Percentiles rank a stretch among this genome's conserved stretches.
phyloP scores from a whole-genome alignment of 441 rosid species.

The Adansonia gregorii region DNA sequence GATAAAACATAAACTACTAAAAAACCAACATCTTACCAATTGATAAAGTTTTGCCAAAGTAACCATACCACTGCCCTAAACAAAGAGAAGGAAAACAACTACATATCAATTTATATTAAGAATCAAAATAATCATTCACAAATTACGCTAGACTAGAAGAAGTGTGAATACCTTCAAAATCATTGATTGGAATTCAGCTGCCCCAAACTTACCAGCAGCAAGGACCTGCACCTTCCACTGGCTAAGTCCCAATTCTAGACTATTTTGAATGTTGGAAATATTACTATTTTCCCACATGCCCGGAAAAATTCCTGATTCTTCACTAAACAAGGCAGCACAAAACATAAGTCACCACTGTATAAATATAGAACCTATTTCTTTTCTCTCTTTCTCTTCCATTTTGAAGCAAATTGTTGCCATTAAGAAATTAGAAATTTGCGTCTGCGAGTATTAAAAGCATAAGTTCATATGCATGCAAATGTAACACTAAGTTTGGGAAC shows the following conservation, averaged over 20 bases:
- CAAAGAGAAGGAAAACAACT: constrained; percentile 19
- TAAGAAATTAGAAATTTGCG: neutral
- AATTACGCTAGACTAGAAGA: constrained; percentile 5
- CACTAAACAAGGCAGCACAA: constrained; percentile 50
- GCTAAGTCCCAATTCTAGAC: constrained; percentile 72
- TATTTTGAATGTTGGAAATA: constrained; percentile 42
- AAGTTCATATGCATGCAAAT: neutral
- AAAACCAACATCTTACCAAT: constrained; percentile 53
- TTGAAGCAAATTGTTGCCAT: neutral
- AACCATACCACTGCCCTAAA: constrained; percentile 75
- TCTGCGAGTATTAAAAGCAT: neutral
- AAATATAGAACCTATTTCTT: neutral
- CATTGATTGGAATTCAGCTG: constrained; percentile 60
- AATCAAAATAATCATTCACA: constrained; percentile 15
- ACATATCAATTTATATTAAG: constrained; percentile 12
- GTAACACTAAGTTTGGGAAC: neutral
- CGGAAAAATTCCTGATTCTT: constrained; percentile 59
- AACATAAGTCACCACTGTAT: constrained; percentile 25
- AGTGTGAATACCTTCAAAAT: constrained; percentile 65
- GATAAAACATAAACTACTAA: constrained; percentile 12
- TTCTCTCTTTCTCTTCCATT: neutral
- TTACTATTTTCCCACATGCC: constrained; percentile 57
- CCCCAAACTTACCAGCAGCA: constrained; percentile 63
- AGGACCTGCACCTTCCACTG: constrained; percentile 67
- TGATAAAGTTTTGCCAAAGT: constrained; percentile 77